phyloP scores from a whole-genome alignment of 768 basidiomycete species.

The Amyloporia xantha region DNA sequence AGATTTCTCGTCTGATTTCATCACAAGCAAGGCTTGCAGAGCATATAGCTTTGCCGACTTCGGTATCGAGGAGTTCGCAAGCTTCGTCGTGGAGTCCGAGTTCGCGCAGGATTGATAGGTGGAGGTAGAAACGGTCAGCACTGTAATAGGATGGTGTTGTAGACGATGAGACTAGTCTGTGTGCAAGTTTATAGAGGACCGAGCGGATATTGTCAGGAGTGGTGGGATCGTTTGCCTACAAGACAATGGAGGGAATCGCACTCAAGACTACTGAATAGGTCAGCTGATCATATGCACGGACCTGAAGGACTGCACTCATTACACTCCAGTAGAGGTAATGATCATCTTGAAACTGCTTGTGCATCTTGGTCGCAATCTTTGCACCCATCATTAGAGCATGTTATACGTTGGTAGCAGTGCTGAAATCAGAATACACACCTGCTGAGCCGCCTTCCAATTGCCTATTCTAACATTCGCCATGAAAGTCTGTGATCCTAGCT shows the following conservation, averaged over 20 bases:
- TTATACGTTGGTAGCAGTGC: too few relatives aligned
- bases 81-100: conserved; percentile 67
- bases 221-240: conserved; percentile 62
- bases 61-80: conserved; percentile 57
- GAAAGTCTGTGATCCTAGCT: conserved; percentile 78
- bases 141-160: conserved; percentile 55
- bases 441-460: conserved; percentile 84
- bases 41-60: conserved; percentile 62
- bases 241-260: too few relatives aligned
- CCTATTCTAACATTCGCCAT: conserved; percentile 75
- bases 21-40: conserved; percentile 67
- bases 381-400: not conserved
- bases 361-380: conserved; percentile 74
- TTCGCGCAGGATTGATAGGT: conserved; percentile 65
- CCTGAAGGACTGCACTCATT: conserved; percentile 77
- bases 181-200: conserved; percentile 71
- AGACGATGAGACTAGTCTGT: conserved; percentile 60
- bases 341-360: conserved; percentile 79
- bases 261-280: too few relatives aligned
- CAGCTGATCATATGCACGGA: too few relatives aligned
- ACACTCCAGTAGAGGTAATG: conserved; percentile 81
- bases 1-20: conserved; percentile 68
- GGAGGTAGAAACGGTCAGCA: conserved; percentile 74
- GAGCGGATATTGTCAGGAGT: conserved; percentile 58
- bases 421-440: conserved; percentile 40